Base-by-base conservation (phyloP, 106 monocot species). In the Narthecium ossifragum region DNA sequence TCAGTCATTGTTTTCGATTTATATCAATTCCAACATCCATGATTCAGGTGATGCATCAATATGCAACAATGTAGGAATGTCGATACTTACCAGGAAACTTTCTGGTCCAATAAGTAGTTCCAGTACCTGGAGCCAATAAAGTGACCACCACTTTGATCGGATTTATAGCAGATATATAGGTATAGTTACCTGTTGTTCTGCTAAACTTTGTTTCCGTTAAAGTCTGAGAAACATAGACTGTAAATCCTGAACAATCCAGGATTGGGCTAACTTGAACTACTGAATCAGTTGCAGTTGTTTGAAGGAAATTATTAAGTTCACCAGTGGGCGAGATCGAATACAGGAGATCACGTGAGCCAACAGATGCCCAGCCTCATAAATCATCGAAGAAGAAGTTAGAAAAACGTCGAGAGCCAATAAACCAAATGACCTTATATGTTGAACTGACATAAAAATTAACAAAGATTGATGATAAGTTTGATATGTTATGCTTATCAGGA, bases 351-450 rank as follows among this genome's bases (percentile, higher is more conserved):
- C n/a, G n/a, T n/a, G n/a, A 75, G 14, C 93, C 93, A 69, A 89
- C 93, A 67, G 85, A 53, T 40, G 93, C n/a, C n/a, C n/a, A n/a
- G 85, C 17, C 85, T 88, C 75, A 93, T n/a, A n/a, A n/a, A n/a
- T n/a, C n/a, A n/a, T n/a, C n/a, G n/a, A n/a, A n/a, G n/a, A n/a
- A n/a, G n/a, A n/a, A n/a, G n/a, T n/a, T n/a, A n/a, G n/a, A n/a
- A n/a, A n/a, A n/a, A n/a, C n/a, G n/a, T n/a, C n/a, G n/a, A n/a
- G n/a, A n/a, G n/a, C n/a, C n/a, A n/a, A n/a, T n/a, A n/a, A n/a
- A n/a, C n/a, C n/a, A n/a, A n/a, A n/a, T n/a, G n/a, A n/a, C n/a
- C n/a, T n/a, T n/a, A n/a, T n/a, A n/a, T n/a, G n/a, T n/a, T n/a
- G n/a, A n/a, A n/a, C n/a, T n/a, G n/a, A n/a, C n/a, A n/a, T n/a